Evolutionary conservation across 192 early-diverging fungal genomes (phyloP), one percentile per base, ranked within the genome.

Genomic region (Backusella luteola): DNA sequence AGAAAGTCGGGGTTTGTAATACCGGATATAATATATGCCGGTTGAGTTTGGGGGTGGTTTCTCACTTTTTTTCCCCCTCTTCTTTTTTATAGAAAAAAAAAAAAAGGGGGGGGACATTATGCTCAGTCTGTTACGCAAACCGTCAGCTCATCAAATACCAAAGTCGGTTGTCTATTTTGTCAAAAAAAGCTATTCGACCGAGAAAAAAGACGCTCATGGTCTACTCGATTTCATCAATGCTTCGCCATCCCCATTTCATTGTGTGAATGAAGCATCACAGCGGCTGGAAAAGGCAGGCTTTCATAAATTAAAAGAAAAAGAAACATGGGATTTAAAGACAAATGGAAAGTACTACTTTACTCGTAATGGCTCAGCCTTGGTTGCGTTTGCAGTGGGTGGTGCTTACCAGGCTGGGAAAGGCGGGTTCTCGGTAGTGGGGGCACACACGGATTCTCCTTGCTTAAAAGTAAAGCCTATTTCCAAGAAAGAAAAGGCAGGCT

Each of bases 391-490:
- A 4, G 92, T 99, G 32, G 98, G 98, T 66, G 94, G 95, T 69
- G 87, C 91, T 77, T 96, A 93, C 76, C 81, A 87, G 53, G 83
- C 91, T 21, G 94, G 94, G 9, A 94, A 95, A 69, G 95, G 96
- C 11, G 69, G 69, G 1, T 91, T 97, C 74, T 90, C 93, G 14
- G 93, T 97, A 29, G 89, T 98, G 42, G 98, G 93, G 11, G 96
- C 98, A 4, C 97, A 99, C 84, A 96, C 96, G 15, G 98, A 99
- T 81, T 96, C 95, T 19, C 98, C 98, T 41, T 97, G 96, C 84
- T 86, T 97, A 70, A 99, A 96, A 88, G 92, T 93, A 81, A 99
- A 97, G 84, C 98, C 98, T 9, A 86, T 95, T 34, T 97, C 96
- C 17, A 97, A 96, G 83, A 97, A 95, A 84, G 90, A 91, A 66